Evolutionary conservation across 305 asterid species (phyloP), one percentile per base, ranked within the genome.

Genomic region (Petunia hybrid): DNA sequence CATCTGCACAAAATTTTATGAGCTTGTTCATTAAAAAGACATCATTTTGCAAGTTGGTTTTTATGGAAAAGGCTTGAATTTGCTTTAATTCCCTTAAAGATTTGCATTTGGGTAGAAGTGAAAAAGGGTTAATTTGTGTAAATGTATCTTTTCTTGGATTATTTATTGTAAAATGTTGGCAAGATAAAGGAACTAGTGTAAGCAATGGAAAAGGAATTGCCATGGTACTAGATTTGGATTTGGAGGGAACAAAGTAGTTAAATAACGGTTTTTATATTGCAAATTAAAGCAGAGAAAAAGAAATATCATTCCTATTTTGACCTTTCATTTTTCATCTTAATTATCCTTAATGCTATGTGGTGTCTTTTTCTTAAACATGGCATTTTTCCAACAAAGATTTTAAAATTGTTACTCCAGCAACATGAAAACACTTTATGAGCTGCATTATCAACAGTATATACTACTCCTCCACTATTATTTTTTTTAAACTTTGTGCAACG

Each of bases 11-110:
- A 76, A 53, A 77, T 56, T 77, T 63, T 13, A 78, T 81, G 61
- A 83, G 73, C 56, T 81, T 42, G 57, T 62, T 85, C 5, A 85
- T 35, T 73, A 61, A 40, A 83, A 80, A 40, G 38, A 51, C 55
- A 55, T 84, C 81, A 70, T 80, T 65, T 84, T 84, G 85, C 36
- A 36, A 40, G 6, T 80, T 84, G 84, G 82, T 82, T 79, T 84
- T 87, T 71, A 80, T 78, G 60, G 83, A 80, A 56, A 60, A 80
- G 57, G 89, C 87, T 76, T 86, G 87, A n/a, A 84, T 81, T 82
- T 86, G 89, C 39, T 81, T 81, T 10, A 80, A 80, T 41, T 86
- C 87, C 62, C 66, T 82, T 40, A 86, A 79, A 77, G 85, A 68
- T 6, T 46, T 76, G 81, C 84, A 82, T 79, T 76, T 84, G 78